Base-by-base conservation (phyloP, 2,329 filamentous ascomycete genomes). In the Fusarium heterosporum region DNA sequence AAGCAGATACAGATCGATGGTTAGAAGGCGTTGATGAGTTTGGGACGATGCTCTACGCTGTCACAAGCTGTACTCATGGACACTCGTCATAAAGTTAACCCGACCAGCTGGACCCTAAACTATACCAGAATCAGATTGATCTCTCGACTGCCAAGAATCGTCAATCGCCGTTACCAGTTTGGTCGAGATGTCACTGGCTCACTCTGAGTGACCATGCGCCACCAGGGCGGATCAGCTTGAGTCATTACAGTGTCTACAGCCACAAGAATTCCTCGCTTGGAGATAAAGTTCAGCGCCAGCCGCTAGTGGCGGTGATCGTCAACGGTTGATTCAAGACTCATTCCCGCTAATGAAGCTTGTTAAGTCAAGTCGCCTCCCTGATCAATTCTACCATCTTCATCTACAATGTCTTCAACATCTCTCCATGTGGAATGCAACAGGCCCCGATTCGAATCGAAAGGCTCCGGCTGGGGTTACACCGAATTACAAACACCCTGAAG, bases 21-120 rank as follows among this genome's bases (percentile, higher is more conserved):
- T 55, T 87, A 8, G 79, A 83, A 50, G 71, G 73, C 16, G 72
- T 84, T 1, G 85, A 87, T 66, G 84, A 85, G 47, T 87, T 82
- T 71, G 84, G 85, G 1, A 84, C 79, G 19, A 83, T 85, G 81
- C 48, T 87, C 1, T 86, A 83, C 63, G 77, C 82, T 0, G 80
- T 85, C 1, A 82, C 80, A 1, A 79, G 77, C 41, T 81, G 77
- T 47, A 84, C 81, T 1, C 81, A 85, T 66, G 78, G 74, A 3
- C 22, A 22, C 22, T 22, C 22, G 22, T 22, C 22, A 22, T 22
- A 22, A 22, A 22, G 22, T 22, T 6, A 22, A 22, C 4, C 22
- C 22, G 22, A 22, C 22, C 22, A 22, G 22, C 22, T 22, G 22
- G 22, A 22, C 22, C 22, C 22, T 22, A 22, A 22, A 22, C 22